phyloP scores from a whole-genome alignment of 2,329 filamentous ascomycete species.

The Diatrype stigma region DNA sequence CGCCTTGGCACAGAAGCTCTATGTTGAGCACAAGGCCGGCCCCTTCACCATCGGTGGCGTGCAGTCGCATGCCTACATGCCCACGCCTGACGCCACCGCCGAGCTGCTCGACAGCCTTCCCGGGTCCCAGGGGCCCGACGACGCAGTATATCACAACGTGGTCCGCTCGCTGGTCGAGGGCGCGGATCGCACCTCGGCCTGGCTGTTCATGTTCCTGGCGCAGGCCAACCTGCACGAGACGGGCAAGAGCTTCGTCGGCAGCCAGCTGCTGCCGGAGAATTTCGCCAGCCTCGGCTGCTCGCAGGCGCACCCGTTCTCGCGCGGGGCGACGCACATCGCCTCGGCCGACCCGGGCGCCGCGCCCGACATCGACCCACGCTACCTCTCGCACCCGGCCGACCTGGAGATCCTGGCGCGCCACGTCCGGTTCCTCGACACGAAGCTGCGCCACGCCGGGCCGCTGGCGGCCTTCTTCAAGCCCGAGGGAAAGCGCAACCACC shows the following conservation, averaged over 20 bases:
- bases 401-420: slow-evolving; percentile 39
- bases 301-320: slow-evolving; percentile 44
- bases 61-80: slow-evolving; percentile 21
- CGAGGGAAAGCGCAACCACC: slow-evolving; percentile 30
- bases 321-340: slow-evolving; percentile 49
- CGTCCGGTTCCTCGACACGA: slow-evolving; percentile 26
- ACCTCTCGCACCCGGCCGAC: slow-evolving; percentile 47
- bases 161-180: slow-evolving; percentile 15
- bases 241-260: slow-evolving; percentile 18
- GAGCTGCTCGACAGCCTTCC: slow-evolving; percentile 9
- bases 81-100: slow-evolving; percentile 5
- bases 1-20: slow-evolving; percentile 10
- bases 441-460: slow-evolving; percentile 14
- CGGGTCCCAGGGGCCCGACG: not conserved
- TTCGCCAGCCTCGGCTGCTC: slow-evolving; percentile 13
- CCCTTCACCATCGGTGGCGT: slow-evolving; percentile 16
- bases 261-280: slow-evolving; percentile 12
- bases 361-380: slow-evolving; percentile 47
- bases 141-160: slow-evolving; percentile 7
- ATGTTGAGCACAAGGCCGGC: slow-evolving; percentile 15
- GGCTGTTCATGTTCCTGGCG: slow-evolving; percentile 20
- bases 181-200: slow-evolving; percentile 12
- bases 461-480: slow-evolving; percentile 29
- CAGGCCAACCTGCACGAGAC: slow-evolving; percentile 19
- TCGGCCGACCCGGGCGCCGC: slow-evolving; percentile 35